Evolutionary conservation across 345 rosid genomes (phyloP), one percentile per base, ranked within the genome.

Genomic region (Gynandropsis gynandra): DNA sequence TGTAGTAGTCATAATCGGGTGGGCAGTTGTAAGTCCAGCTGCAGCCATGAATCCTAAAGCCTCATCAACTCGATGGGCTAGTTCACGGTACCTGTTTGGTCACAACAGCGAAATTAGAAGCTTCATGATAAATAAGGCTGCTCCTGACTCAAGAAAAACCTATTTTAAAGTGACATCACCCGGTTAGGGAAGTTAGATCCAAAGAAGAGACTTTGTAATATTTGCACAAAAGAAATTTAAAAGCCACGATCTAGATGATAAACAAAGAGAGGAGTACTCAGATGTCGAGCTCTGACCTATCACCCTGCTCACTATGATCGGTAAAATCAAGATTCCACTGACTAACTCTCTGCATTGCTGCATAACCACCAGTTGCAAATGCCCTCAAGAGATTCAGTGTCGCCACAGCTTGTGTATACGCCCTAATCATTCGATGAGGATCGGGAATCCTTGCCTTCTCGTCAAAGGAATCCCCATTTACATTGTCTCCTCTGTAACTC

Each of bases 1-100:
- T 32, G 79, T 70, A 16, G 79, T 73, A 14, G 75, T 80, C 87
- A 80, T 71, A 47, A 64, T 50, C 15, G 87, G 87, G 43, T 80
- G 81, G 16, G 77, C 79, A 36, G 68, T 54, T 5, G 80, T 69
- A 19, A 80, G 74, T 14, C 87, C 87, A 64, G 87, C 87, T 7
- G 83, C 87, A 56, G 77, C 70, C 87, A 80, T 80, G 59, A 80
- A 80, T 16, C 87, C 87, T 29, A 80, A 53, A 54, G 87, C 83
- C 47, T 80, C 83, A 59, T 77, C 87, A 17, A 80, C 87, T 64
- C 87, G 58, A 59, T 73, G 70, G 5, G 83, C 87, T 50, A 80
- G 64, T 58, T 80, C 87, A 76, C 66, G 73, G 61, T 71, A 80
- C 69, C 79, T 74, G 36, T 43, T 19, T 20, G 17, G 42, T 47